Evolutionary conservation across 805 yeast species (phyloP).

Genomic region (Middelhovenomyces tepae): DNA sequence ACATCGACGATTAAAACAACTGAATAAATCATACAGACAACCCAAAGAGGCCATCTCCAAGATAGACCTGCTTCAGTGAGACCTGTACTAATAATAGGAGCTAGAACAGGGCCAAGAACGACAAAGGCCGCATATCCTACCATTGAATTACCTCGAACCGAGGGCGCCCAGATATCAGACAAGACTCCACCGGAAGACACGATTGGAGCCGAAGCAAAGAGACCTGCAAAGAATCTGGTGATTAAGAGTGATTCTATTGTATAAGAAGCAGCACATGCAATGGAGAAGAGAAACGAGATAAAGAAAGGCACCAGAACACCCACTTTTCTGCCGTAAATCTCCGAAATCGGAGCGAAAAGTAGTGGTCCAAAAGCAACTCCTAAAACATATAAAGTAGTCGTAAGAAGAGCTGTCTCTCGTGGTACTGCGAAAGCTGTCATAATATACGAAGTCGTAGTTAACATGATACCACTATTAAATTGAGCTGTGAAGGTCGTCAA

Average conservation of each 20-base stretch:
- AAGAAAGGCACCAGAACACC: constrained; percentile 38
- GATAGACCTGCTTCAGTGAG: constrained; percentile 30
- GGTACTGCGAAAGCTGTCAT: constrained; percentile 36
- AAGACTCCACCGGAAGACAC: constrained; percentile 52
- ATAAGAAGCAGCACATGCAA: constrained; percentile 44
- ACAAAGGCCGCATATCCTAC: constrained; percentile 42
- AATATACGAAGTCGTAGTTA: constrained; percentile 30
- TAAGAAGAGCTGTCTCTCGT: constrained; percentile 39
- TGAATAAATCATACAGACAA: constrained; percentile 37
- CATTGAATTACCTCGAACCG: constrained; percentile 44
- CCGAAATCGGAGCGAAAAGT: constrained; percentile 54
- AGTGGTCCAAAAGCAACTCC: constrained; percentile 66
- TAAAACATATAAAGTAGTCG: constrained; percentile 50
- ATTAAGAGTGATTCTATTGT: constrained; percentile 44
- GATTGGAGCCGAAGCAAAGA: constrained; percentile 51
- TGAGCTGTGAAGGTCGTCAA: constrained; percentile 38
- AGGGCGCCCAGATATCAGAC: constrained; percentile 47
- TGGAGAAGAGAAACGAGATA: constrained; percentile 34
- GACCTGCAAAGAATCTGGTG: constrained; percentile 50
- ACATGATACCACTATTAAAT: constrained; percentile 42
- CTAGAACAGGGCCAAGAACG: constrained; percentile 34
- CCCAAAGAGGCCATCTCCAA: constrained; percentile 55
- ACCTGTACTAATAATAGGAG: constrained; percentile 46
- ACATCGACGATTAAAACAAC: constrained; percentile 31
- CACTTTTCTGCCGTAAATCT: constrained; percentile 39